phyloP scores from a whole-genome alignment of 306 rosid genomes.

The Dryas alaskensis region DNA sequence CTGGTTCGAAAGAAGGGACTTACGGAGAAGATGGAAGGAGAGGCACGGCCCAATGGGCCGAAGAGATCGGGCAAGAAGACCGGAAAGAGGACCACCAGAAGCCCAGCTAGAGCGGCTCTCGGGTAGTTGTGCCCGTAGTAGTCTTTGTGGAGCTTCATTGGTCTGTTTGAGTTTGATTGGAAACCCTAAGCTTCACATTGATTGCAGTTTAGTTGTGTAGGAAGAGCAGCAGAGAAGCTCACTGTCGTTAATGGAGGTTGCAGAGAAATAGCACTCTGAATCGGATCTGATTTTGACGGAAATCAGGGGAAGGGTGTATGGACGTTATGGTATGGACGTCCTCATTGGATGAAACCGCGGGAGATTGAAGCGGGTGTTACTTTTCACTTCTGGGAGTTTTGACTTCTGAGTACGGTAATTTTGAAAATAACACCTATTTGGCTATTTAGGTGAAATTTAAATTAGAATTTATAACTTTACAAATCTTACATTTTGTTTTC shows the following conservation, averaged over 20 bases:
- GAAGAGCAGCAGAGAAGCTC: neutral
- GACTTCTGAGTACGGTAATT: too few relatives aligned
- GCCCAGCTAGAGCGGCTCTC: conserved; percentile 33
- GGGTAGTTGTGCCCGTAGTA: conserved; percentile 7
- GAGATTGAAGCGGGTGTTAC: too few relatives aligned
- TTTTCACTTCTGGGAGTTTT: too few relatives aligned
- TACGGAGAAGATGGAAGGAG: conserved; percentile 63
- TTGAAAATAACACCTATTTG: too few relatives aligned
- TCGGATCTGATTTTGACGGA: neutral
- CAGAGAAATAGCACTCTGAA: neutral
- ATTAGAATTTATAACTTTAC: too few relatives aligned
- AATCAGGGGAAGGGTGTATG: neutral
- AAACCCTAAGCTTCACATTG: neutral
- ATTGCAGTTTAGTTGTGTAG: neutral
- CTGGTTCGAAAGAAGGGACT: conserved; percentile 8
- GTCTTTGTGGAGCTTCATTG: conserved; percentile 37
- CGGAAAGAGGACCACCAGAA: conserved; percentile 48
- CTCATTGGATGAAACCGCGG: neutral
- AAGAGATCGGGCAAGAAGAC: conserved; percentile 57
- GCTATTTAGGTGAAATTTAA: too few relatives aligned
- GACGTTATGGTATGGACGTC: neutral
- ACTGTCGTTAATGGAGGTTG: neutral
- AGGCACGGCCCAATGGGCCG: conserved; percentile 56
- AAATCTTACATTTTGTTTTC: too few relatives aligned
- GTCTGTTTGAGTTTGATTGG: conserved; percentile 6